Conservation (phyloP, 2,329 filamentous ascomycete genomes). For the Elsinoe necatrix region DNA sequence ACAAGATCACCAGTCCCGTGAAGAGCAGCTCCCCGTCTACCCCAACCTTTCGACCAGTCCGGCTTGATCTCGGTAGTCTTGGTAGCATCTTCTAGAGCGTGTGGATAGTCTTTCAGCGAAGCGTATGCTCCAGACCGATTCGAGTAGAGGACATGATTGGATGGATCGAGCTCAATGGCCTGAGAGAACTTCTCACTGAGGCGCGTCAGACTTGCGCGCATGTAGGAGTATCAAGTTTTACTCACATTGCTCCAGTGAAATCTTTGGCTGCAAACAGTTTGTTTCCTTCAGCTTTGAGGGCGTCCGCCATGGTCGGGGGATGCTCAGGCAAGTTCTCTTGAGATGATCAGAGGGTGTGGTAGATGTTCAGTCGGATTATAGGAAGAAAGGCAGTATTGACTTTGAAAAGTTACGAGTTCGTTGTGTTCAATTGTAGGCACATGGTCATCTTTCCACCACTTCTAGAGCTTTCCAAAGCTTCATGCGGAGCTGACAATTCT, state of each 20-base stretch:
- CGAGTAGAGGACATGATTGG: constrained; percentile 95
- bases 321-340: not conserved
- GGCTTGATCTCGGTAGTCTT: constrained; percentile 94
- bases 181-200: constrained; percentile 83
- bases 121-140: constrained; percentile 85
- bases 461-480: constrained; percentile 14
- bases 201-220: constrained; percentile 16
- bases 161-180: constrained; percentile 78
- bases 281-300: constrained; percentile 96
- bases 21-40: constrained; percentile 81
- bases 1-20: constrained; percentile 82
- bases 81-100: constrained; percentile 78
- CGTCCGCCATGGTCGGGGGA: constrained; percentile 51
- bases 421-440: not conserved
- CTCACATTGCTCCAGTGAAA: constrained; percentile 90
- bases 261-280: constrained; percentile 98
- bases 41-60: constrained; percentile 97
- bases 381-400: too few species aligned
- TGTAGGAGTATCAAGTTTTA: constrained; percentile 26
- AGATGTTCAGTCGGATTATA: too few species aligned
- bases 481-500: constrained; percentile 1
- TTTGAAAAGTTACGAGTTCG: too few species aligned
- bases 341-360: too few species aligned
- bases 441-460: not conserved
- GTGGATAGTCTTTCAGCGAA: constrained; percentile 79